Base-by-base conservation (phyloP, 1,284 basidiomycete species). In the Megacollybia platyphylla region DNA sequence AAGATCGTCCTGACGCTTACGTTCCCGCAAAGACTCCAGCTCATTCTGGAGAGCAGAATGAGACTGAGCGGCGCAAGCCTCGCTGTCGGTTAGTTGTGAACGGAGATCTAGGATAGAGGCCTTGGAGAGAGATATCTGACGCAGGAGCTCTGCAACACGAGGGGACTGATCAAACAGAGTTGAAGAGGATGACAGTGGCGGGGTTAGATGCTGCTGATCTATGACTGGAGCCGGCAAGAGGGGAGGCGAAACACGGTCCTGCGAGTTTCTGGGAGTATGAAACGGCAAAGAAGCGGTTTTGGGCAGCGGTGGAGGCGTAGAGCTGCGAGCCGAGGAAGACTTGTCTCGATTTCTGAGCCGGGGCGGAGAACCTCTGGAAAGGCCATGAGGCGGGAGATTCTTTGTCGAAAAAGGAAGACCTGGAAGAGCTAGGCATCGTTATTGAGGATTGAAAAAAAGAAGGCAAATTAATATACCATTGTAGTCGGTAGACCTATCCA, bases 1-100 rank as follows among this genome's bases (percentile, higher is more conserved):
- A 2, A 68, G 68, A 52, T 97, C 94, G 56, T 97, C 93, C 48
- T 82, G 76, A 39, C 82, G 82, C 58, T 91, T 91, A 46, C 75
- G 73, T 42, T 73, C 74, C 13, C 91, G 76, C 40, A 85, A 74
- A 17, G 76, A 70, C 27, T 84, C 80, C 31, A 97, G 68, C 51
- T 90, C 82, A 5, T 61, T 59, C 54, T 88, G 79, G 31, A 97
- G 71, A 17, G 67, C 60, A 24, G 70, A 61, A 54, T 79, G 87
- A 13, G 81, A 74, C 27, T 78, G 68, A 1, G 73, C 64, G 7
- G 85, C 73, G 15, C 71, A 61, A 26, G 70, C 58, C 50, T 83
- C 76, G 50, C 79, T 76, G 43, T 89, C 78, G 5, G 69, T 61
- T 9, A 96, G 71, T 55, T 96, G 91, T n/a, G 64, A 62, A 46